phyloP scores from a whole-genome alignment of 495 filamentous ascomycete species.

The Podospora sp. region DNA sequence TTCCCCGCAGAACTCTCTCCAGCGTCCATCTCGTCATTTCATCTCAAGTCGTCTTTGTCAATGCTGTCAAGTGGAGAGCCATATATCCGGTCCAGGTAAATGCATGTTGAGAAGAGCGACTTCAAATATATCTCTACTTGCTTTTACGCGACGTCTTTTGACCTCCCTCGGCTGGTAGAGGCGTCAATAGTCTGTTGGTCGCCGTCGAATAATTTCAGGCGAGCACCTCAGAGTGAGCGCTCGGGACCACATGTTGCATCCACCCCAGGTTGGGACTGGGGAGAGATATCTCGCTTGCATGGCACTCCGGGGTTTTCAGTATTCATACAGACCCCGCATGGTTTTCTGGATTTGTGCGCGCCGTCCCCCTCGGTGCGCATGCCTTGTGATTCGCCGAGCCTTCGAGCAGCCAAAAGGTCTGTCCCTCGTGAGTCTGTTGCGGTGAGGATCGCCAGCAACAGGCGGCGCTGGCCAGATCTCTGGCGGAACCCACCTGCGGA shows the following conservation, averaged over 20 bases:
- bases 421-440: background rate
- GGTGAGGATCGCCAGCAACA: background rate
- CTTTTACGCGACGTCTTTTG: background rate
- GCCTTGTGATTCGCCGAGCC: background rate
- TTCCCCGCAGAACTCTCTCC: too few species aligned
- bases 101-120: background rate
- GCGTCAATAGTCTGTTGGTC: conserved; percentile 3
- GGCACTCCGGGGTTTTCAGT: background rate
- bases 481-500: background rate
- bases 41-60: background rate
- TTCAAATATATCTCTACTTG: background rate
- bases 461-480: conserved; percentile 7
- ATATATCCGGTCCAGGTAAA: background rate
- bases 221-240: too few species aligned
- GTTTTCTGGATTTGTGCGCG: conserved; percentile 3
- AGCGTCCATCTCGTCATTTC: background rate
- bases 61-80: background rate
- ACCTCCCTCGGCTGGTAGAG: background rate
- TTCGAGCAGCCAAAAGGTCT: background rate
- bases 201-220: conserved; percentile 10
- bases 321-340: conserved; percentile 5
- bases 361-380: background rate
- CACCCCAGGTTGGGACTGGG: background rate
- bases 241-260: conserved; percentile 1
- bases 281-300: conserved; percentile 10